Evolutionary conservation across 2,329 filamentous ascomycete genomes (phyloP), one percentile per base, ranked within the genome.

Genomic region (Exophiala sideris): DNA sequence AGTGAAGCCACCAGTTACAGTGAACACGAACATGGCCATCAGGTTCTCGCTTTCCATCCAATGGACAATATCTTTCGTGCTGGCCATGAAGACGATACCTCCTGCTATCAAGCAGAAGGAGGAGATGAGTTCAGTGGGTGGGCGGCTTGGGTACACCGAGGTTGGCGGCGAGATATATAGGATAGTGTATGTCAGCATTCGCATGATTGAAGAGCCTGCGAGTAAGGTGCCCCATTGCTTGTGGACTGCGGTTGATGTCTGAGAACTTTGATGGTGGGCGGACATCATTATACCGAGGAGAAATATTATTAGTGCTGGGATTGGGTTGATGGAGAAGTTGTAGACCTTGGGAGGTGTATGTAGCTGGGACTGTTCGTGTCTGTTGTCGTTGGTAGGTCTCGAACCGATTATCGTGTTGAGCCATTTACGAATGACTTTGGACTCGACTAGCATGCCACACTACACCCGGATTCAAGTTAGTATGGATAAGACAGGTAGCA

Each of bases 281-380:
- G 87, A 87, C 92, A 97, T 97, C 88, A 96, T 94, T 68, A 91
- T 83, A 34, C 94, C 94, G 1, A 96, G 78, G 1, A 96, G 77
- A 54, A 96, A 77, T 61, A 97, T 92, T 45, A 96, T 82, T 3
- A 97, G 77, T 1, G 86, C 88, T 0, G 92, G 92, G 63, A 97
- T 82, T 0, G 91, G 92, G 69, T 97, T 96, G 68, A 94, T 78
- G 1, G 91, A 89, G 61, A 91, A 82, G 10, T 76, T 73, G 69
- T 95, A 91, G 6, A 83, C 81, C 50, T 77, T 79, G 0, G 89
- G 90, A 14, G 79, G 68, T 48, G 79, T 72, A 68, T 82, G 82
- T n/a, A 72, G 66, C 40, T 79, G n/a, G n/a, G n/a, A n/a, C n/a
- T n/a, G n/a, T n/a, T n/a, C n/a, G n/a, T n/a, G n/a, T n/a, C n/a